Evolutionary conservation across 257 asterid genomes (phyloP).

Genomic region (Capsicum rhomboideum): DNA sequence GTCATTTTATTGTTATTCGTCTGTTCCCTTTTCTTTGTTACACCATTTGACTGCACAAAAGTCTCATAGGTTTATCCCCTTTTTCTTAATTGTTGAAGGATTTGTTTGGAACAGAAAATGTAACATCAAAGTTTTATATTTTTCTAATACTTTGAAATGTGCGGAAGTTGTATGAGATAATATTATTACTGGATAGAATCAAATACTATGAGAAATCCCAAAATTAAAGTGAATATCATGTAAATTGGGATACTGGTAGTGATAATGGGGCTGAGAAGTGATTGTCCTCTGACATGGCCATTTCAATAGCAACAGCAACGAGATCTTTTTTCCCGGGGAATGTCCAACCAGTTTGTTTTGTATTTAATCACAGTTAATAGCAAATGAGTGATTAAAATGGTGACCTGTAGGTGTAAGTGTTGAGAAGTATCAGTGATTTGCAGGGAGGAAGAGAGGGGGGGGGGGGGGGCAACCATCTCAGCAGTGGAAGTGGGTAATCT

Average conservation of each 20-base stretch:
- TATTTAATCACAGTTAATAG: not conserved
- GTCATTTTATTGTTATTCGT: not conserved
- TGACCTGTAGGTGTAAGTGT: slow-evolving; percentile 69
- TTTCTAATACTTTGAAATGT: not conserved
- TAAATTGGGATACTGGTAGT: not conserved
- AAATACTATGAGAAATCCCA: not conserved
- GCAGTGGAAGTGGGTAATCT: not conserved
- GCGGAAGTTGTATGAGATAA: not conserved
- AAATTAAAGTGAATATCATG: not conserved
- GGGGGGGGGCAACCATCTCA: not conserved
- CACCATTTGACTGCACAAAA: not conserved
- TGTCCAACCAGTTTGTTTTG: not conserved
- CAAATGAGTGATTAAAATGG: not conserved
- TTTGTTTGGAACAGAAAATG: not conserved
- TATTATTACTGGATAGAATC: not conserved
- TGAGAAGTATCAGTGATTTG: not conserved
- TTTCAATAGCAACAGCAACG: not conserved
- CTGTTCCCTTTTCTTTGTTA: not conserved
- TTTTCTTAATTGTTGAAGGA: not conserved
- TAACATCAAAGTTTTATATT: not conserved
- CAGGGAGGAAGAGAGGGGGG: not conserved
- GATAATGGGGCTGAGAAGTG: not conserved
- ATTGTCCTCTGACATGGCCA: not conserved
- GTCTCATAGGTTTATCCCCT: not conserved
- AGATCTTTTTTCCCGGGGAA: not conserved